Evolutionary conservation across 2,329 filamentous ascomycete species (phyloP).

Genomic region (Claviceps sp.): DNA sequence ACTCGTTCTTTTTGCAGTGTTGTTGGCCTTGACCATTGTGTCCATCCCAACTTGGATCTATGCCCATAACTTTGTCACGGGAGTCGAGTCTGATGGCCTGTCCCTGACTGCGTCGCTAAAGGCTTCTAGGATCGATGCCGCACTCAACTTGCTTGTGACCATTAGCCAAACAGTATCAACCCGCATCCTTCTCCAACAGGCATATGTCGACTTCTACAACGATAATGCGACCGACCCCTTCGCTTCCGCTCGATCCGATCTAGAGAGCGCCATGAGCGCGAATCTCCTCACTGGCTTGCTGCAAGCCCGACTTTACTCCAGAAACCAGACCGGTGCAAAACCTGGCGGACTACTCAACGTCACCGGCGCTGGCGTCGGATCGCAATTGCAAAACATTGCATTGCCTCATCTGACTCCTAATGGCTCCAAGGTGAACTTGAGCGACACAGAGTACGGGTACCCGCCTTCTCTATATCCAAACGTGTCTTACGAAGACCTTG

Average conservation of each 20-base stretch:
- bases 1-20: slow-evolving; percentile 62
- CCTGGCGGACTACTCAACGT: slow-evolving; percentile 48
- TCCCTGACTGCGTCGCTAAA: slow-evolving; percentile 76
- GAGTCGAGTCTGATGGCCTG: slow-evolving; percentile 47
- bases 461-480: slow-evolving; percentile 66
- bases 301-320: slow-evolving; percentile 62
- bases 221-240: slow-evolving; percentile 42
- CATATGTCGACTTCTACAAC: slow-evolving; percentile 44
- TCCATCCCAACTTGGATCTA: slow-evolving; percentile 61
- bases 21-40: slow-evolving; percentile 64
- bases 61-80: slow-evolving; percentile 39
- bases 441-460: slow-evolving; percentile 52
- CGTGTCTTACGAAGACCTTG: slow-evolving; percentile 47
- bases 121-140: slow-evolving; percentile 65
- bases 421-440: slow-evolving; percentile 46
- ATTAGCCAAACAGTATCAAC: slow-evolving; percentile 61
- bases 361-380: slow-evolving; percentile 33
- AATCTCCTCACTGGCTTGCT: slow-evolving; percentile 45
- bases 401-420: slow-evolving; percentile 49
- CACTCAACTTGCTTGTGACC: slow-evolving; percentile 66
- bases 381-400: slow-evolving; percentile 29
- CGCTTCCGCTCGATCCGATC: slow-evolving; percentile 45
- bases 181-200: slow-evolving; percentile 43
- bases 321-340: slow-evolving; percentile 42
- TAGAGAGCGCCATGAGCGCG: slow-evolving; percentile 55